phyloP scores from a whole-genome alignment of 208 protist species.

The Kentomonas sorsogonicus region DNA sequence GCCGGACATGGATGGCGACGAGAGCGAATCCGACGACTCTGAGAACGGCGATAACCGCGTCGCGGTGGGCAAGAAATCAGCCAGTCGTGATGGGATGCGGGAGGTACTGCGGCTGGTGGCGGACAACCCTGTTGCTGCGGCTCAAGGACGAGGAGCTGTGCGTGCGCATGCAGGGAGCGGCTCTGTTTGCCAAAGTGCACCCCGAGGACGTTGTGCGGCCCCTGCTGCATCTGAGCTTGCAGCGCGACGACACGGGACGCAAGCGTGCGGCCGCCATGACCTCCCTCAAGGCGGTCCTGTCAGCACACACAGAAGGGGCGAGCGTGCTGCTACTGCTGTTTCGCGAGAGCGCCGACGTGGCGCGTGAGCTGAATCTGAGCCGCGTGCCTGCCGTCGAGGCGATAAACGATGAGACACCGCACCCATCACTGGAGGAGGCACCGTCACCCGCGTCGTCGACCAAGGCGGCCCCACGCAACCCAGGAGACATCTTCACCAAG shows the following conservation, averaged over 20 bases:
- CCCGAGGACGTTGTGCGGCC: conserved; percentile 66
- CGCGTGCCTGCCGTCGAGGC: not conserved
- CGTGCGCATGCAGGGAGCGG: conserved; percentile 52
- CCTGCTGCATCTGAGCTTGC: conserved; percentile 45
- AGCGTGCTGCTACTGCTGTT: conserved; percentile 32
- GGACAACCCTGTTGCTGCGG: conserved; percentile 63
- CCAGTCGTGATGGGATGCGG: conserved; percentile 21
- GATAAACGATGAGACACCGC: not conserved
- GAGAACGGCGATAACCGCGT: not conserved
- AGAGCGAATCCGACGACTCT: not conserved
- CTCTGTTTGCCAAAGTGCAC: conserved; percentile 72
- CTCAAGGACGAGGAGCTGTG: conserved; percentile 75
- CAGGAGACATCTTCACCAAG: conserved; percentile 35
- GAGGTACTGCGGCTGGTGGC: conserved; percentile 59
- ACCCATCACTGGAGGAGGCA: not conserved
- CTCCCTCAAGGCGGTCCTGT: conserved; percentile 41
- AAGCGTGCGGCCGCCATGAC: conserved; percentile 42
- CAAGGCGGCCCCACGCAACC: conserved; percentile 10
- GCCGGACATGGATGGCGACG: not conserved
- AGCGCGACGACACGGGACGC: conserved; percentile 41
- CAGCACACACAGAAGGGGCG: conserved; percentile 36
- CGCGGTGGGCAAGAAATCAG: not conserved
- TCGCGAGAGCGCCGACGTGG: not conserved
- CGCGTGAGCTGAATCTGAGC: not conserved
- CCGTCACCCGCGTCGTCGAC: not conserved